Evolutionary conservation across 140 eudicot genomes (phyloP).

Genomic region (Flaveria floridana): DNA sequence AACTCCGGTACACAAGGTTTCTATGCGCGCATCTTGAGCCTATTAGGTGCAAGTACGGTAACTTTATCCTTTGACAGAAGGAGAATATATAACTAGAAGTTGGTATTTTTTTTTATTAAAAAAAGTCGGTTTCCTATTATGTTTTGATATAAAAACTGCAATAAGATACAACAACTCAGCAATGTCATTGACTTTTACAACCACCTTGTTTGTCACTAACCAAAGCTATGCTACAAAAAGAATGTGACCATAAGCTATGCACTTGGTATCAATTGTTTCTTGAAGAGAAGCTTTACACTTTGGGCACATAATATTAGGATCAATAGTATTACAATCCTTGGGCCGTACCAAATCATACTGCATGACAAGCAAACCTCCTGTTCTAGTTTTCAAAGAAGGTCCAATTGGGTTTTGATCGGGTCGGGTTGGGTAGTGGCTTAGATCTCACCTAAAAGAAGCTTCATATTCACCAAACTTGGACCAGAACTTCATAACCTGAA

Average conservation of each 20-base stretch:
- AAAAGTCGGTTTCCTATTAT: too few species aligned
- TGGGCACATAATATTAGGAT: neutral
- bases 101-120: too few species aligned
- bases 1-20: too few species aligned
- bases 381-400: neutral
- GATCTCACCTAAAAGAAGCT: neutral
- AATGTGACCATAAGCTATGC: neutral
- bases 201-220: neutral
- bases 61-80: too few species aligned
- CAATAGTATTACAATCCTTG: neutral
- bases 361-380: neutral
- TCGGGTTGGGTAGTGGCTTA: neutral
- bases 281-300: neutral
- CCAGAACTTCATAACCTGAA: neutral
- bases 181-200: too few species aligned
- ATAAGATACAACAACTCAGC: too few species aligned
- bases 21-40: too few species aligned
- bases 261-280: neutral
- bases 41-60: too few species aligned
- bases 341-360: neutral
- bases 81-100: too few species aligned
- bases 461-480: conserved; percentile 7
- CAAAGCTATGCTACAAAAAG: neutral
- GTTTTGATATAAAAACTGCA: too few species aligned
- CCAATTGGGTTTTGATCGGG: neutral